Percentiles rank a stretch among this genome's conserved stretches.
These are phyloP conservation scores for Calonectria pauciramosa DNA, from an alignment of 2,329 filamentous ascomycete species.

Conservation along the genomic window DNA sequence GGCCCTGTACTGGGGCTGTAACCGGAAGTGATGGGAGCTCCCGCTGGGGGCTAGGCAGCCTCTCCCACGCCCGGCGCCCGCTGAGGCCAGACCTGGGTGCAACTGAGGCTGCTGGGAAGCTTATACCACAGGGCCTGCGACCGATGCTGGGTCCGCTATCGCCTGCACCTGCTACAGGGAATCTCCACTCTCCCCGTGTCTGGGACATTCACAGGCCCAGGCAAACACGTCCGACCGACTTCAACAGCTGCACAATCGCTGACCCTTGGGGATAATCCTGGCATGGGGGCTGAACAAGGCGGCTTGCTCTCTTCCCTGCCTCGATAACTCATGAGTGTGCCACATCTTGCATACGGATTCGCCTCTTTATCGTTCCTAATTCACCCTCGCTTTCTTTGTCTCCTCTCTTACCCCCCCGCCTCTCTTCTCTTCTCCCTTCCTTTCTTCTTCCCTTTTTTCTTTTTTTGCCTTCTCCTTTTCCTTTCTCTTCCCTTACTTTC, in stretches of 20 bases:
- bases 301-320: conserved; percentile 16
- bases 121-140: not conserved
- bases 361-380: conserved; percentile 1
- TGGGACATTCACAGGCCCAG: not conserved
- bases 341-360: conserved; percentile 8
- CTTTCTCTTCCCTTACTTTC: not conserved
- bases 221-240: not conserved
- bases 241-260: not conserved
- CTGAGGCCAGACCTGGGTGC: not conserved
- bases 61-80: not conserved
- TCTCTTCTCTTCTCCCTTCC: not conserved
- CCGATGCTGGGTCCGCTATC: not conserved
- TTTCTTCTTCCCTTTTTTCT: not conserved
- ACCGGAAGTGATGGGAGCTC: conserved; percentile 11
- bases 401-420: not conserved
- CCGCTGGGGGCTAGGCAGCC: not conserved
- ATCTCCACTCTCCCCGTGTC: conserved; percentile 1
- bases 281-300: conserved; percentile 15
- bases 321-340: not conserved
- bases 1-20: conserved; percentile 9
- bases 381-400: not conserved
- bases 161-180: not conserved
- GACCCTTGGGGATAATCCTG: conserved; percentile 14
- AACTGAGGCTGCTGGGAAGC: not conserved
- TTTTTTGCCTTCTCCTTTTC: not conserved